Conservation (phyloP, 805 yeast genomes). For the Wickerhamomyces kurtzmanii region DNA sequence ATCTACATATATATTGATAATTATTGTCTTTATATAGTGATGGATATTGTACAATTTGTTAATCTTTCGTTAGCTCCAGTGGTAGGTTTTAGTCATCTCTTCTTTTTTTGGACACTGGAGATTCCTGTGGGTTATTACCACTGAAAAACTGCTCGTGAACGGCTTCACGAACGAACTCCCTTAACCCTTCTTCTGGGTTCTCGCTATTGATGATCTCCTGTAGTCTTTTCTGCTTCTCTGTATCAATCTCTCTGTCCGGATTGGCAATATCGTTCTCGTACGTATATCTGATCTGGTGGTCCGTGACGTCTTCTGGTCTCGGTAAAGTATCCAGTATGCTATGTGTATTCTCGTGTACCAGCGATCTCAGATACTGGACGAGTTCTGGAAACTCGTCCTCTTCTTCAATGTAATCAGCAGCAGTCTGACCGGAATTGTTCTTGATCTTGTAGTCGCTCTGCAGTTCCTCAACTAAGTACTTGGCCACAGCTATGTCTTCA, state of each 20-base stretch:
- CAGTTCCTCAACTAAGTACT: constrained; percentile 51
- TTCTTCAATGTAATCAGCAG: constrained; percentile 67
- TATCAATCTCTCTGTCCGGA: constrained; percentile 33
- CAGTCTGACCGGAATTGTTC: constrained; percentile 69
- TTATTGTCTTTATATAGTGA: no score
- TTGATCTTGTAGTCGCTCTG: constrained; percentile 54
- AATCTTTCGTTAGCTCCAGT: no score
- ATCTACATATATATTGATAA: no score
- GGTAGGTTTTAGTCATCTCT: constrained; percentile 13
- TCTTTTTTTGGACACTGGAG: constrained; percentile 26
- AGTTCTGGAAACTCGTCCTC: constrained; percentile 83
- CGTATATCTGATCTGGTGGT: constrained; percentile 45
- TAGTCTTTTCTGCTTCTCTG: constrained; percentile 50
- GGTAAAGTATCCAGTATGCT: constrained; percentile 5
- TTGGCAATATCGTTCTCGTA: constrained; percentile 33
- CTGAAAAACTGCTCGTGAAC: constrained; percentile 43
- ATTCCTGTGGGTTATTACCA: constrained; percentile 11
- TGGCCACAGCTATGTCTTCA: constrained; percentile 63
- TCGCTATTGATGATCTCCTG: constrained; percentile 70
- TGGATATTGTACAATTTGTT: no score
- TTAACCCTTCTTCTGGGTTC: constrained; percentile 71
- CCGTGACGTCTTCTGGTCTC: constrained; percentile 18
- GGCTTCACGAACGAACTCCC: constrained; percentile 55
- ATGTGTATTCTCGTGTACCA: constrained; percentile 20
- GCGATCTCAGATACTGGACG: constrained; percentile 45